A percentile compares a stretch with the other conserved stretches of the same genome.
These are phyloP conservation scores for Nakazawaea populi DNA, from an alignment of 805 yeast genomes.

Conservation along the genomic window DNA sequence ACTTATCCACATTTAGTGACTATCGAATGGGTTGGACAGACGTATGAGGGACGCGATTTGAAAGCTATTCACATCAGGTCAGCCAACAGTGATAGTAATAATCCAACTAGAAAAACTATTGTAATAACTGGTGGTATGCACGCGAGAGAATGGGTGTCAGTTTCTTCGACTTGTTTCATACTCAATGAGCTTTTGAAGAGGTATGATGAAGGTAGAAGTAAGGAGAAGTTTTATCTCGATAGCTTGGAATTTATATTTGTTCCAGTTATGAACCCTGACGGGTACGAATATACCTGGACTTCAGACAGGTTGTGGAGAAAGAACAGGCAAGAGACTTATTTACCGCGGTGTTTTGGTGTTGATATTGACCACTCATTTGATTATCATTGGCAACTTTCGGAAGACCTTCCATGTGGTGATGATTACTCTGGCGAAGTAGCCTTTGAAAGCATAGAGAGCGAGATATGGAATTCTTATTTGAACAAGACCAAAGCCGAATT, in stretches of 20 bases:
- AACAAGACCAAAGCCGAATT: slow-evolving; percentile 46
- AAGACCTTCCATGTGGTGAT: slow-evolving; percentile 74
- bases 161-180: slow-evolving; percentile 59
- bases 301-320: slow-evolving; percentile 83
- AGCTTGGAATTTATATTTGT: slow-evolving; percentile 67
- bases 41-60: slow-evolving; percentile 68
- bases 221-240: slow-evolving; percentile 42
- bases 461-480: slow-evolving; percentile 40
- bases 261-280: slow-evolving; percentile 89
- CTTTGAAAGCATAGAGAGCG: slow-evolving; percentile 60
- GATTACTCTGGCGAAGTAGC: slow-evolving; percentile 74
- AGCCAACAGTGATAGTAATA: slow-evolving; percentile 22
- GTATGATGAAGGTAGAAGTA: slow-evolving; percentile 33
- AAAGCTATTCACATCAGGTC: slow-evolving; percentile 61
- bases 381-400: slow-evolving; percentile 60
- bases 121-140: slow-evolving; percentile 82
- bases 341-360: slow-evolving; percentile 69
- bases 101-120: slow-evolving; percentile 47
- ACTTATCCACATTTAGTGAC: slow-evolving; percentile 61
- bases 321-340: slow-evolving; percentile 70
- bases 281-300: slow-evolving; percentile 80
- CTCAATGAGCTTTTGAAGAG: slow-evolving; percentile 40
- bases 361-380: slow-evolving; percentile 84
- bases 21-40: slow-evolving; percentile 65
- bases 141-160: slow-evolving; percentile 87